Percentiles rank a stretch among this genome's conserved stretches.
Evolutionary conservation across 176 grass and related monocot species (phyloP).

Genomic region (Phragmites australis): DNA sequence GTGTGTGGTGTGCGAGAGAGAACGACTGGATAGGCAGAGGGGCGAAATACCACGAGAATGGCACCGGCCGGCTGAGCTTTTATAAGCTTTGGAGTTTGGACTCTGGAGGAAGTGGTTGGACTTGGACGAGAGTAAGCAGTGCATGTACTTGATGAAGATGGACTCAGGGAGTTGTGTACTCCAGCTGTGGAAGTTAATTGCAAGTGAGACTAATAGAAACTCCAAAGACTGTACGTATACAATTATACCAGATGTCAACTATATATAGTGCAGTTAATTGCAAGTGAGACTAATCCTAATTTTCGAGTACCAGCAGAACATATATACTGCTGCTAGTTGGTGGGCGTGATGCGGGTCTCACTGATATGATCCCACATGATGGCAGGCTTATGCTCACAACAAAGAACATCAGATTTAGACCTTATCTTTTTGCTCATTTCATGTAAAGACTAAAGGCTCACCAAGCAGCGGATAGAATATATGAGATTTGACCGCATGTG

Average conservation of each 20-base stretch:
- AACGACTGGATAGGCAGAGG: constrained; percentile 23
- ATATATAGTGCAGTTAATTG: no score
- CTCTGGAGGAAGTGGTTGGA: background rate
- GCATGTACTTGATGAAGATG: background rate
- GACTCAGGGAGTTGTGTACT: constrained; percentile 2
- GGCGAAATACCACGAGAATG: background rate
- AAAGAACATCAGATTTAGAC: background rate
- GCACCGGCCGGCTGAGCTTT: background rate
- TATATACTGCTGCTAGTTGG: constrained; percentile 15
- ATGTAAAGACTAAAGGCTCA: constrained; percentile 12
- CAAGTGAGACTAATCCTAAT: no score
- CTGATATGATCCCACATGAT: background rate
- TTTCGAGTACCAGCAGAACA: no score
- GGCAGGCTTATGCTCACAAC: background rate
- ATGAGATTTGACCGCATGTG: constrained; percentile 38
- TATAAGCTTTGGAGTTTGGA: constrained; percentile 15
- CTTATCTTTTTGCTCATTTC: background rate
- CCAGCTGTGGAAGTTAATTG: no score
- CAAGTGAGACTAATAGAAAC: no score
- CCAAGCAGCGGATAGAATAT: constrained; percentile 40
- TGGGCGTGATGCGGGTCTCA: constrained; percentile 10
- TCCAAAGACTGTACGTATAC: no score
- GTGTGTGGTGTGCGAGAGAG: constrained; percentile 2
- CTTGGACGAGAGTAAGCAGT: background rate
- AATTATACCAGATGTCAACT: no score